These are phyloP conservation scores for Venturia effusa DNA, from an alignment of 2,329 filamentous ascomycete species.

Conservation along the genomic window DNA sequence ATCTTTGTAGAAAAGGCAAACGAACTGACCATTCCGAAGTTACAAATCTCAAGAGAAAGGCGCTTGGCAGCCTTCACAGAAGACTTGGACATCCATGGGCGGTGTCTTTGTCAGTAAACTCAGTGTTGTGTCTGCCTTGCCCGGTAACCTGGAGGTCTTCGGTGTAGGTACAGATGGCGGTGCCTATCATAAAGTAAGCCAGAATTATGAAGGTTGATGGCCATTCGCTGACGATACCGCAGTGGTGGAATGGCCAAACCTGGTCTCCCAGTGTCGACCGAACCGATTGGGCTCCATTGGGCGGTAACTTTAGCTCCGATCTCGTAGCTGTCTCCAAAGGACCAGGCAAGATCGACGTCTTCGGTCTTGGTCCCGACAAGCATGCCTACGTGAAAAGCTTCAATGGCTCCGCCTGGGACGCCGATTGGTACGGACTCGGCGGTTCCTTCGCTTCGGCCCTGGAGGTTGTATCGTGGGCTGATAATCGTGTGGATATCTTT, in stretches of 20 bases:
- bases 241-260: constrained; percentile 16
- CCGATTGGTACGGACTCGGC: background rate
- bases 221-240: background rate
- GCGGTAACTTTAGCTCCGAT: constrained; percentile 17
- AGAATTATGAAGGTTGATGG: background rate
- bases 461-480: background rate
- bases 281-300: constrained; percentile 17
- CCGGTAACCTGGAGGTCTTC: constrained; percentile 13
- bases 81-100: background rate
- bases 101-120: constrained; percentile 8
- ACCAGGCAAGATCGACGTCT: constrained; percentile 18
- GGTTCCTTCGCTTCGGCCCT: constrained; percentile 2
- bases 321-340: constrained; percentile 18
- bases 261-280: background rate
- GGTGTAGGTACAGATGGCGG: constrained; percentile 12
- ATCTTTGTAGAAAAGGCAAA: background rate
- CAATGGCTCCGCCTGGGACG: background rate
- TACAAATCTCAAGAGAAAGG: background rate
- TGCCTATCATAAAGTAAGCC: background rate
- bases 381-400: constrained; percentile 9
- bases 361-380: constrained; percentile 13
- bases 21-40: background rate
- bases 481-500: background rate
- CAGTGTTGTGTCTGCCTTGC: constrained; percentile 11
- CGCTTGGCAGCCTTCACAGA: background rate